Base-by-base conservation (phyloP, 192 early-diverging fungal genomes). In the Coemansia furcata region DNA sequence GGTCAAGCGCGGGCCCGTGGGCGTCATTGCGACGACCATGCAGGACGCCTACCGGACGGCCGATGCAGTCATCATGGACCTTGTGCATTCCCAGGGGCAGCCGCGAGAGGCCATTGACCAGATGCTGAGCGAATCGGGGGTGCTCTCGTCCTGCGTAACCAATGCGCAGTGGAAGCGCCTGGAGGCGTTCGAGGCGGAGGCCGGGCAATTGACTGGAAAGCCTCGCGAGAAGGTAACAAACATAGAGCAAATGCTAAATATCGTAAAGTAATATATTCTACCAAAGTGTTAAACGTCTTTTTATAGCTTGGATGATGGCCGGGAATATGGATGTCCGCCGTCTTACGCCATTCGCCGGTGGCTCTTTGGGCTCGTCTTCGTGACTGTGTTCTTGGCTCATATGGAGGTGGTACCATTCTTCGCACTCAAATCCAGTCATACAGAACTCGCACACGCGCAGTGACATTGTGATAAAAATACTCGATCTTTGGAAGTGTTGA, bases 11-110 rank as follows among this genome's bases (percentile, higher is more conserved):
- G 97, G 97, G 0, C 94, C 97, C 23, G 87, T 87, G 3, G 97
- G 96, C 3, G 95, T 96, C 10, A 95, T 99, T 71, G 95, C 94
- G 2, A 84, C 94, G 0, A 99, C 97, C 6, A 95, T 99, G 93
- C 87, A 88, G 42, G 94, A 96, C 65, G 94, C 94, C 1, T 89
- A 93, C 66, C 92, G 96, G 64, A 99, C 97, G 0, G 95, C 92
- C 3, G 88, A 92, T 32, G 83, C 87, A 0, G 84, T 97, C 30
- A 62, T 93, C 17, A 68, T 79, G 36, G 92, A 93, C 66, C 73
- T 89, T 4, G 82, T 76, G 10, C 59, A 79, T 44, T 78, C 55
- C 83, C 35, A 62, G 3, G 19, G 29, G 1, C 50, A 17, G 11
- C 32, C 58, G 10, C 36, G 30, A 3, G 59, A 46, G 2, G 50